Percentiles rank a stretch among this genome's conserved stretches.
phyloP scores from a whole-genome alignment of 2,329 filamentous ascomycete genomes.

The Nemania sp. region DNA sequence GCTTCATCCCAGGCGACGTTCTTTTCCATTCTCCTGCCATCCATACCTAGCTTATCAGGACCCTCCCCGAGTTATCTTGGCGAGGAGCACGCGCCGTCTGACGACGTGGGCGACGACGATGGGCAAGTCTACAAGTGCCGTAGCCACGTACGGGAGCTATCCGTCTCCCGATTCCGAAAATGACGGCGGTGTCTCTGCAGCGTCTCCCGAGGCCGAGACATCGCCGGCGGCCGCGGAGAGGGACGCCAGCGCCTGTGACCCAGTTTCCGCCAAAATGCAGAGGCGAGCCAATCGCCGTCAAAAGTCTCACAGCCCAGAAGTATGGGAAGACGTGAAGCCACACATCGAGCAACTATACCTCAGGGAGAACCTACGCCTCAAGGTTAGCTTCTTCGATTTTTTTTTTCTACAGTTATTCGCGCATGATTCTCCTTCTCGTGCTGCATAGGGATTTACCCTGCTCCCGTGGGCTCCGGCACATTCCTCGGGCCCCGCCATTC shows the following conservation, averaged over 20 bases:
- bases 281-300: constrained; percentile 28
- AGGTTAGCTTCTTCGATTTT: constrained; percentile 32
- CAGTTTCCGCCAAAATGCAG: not conserved
- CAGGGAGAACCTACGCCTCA: constrained; percentile 38
- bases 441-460: not conserved
- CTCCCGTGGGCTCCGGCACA: not conserved
- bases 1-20: constrained; percentile 1
- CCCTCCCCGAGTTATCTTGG: not conserved
- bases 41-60: not conserved
- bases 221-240: constrained; percentile 3
- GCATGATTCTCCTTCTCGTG: no score
- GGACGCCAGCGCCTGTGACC: constrained; percentile 10
- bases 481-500: not conserved
- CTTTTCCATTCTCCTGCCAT: not conserved
- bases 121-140: not conserved
- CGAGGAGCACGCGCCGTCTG: not conserved
- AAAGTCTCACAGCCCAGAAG: constrained; percentile 33
- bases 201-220: constrained; percentile 8
- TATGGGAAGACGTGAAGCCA: constrained; percentile 31
- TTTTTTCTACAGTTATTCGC: no score
- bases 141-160: constrained; percentile 11
- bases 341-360: constrained; percentile 38
- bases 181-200: constrained; percentile 1
- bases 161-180: constrained; percentile 16
- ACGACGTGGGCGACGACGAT: not conserved